Evolutionary conservation across 331 rosid genomes (phyloP).

Genomic region (Spiraea crenata): DNA sequence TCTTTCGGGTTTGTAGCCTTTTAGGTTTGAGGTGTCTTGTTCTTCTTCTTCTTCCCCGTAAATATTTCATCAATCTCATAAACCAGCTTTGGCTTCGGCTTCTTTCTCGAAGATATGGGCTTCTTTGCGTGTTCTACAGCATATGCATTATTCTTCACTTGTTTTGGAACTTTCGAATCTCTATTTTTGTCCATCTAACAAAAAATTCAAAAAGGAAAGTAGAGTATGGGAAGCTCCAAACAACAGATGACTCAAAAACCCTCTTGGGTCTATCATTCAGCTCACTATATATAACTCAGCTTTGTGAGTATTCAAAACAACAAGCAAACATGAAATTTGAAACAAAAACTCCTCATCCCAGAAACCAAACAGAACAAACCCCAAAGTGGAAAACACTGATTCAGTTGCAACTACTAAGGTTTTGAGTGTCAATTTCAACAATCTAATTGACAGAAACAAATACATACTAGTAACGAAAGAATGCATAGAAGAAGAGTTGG

Average conservation of each 20-base stretch:
- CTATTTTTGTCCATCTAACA: conserved; percentile 31
- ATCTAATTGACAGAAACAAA: background rate
- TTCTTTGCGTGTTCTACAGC: conserved; percentile 37
- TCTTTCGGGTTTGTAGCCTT: conserved; percentile 18
- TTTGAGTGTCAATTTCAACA: background rate
- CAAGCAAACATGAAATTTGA: background rate
- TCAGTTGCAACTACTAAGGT: background rate
- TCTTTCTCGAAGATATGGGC: background rate
- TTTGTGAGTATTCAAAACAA: background rate
- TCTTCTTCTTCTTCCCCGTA: conserved; percentile 59
- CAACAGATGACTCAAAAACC: background rate
- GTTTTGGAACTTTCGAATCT: conserved; percentile 22
- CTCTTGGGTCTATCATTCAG: background rate
- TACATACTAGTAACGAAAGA: too few relatives aligned
- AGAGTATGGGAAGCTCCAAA: background rate
- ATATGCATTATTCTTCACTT: conserved; percentile 24
- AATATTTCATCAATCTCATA: conserved; percentile 79
- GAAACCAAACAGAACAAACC: background rate
- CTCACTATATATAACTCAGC: background rate
- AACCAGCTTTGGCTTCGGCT: background rate
- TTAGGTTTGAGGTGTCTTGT: conserved; percentile 11
- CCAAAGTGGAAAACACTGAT: background rate
- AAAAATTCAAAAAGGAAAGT: background rate
- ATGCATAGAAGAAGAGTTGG: background rate
- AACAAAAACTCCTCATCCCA: background rate